Evolutionary conservation across 2,329 filamentous ascomycete genomes (phyloP).

Genomic region (Diaporthe sp.): DNA sequence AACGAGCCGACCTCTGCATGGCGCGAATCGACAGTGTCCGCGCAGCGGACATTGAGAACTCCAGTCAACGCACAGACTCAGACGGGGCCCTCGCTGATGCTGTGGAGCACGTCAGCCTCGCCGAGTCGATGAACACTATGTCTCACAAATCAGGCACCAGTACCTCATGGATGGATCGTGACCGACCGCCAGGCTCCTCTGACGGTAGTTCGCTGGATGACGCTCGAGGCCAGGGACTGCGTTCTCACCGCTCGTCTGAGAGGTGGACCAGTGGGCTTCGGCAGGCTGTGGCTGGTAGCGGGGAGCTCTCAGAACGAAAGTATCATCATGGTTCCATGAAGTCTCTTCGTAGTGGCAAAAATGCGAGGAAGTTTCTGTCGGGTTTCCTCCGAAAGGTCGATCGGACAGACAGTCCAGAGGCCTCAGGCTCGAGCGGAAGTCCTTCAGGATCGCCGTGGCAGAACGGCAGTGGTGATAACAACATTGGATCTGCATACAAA

Average conservation of each 20-base stretch:
- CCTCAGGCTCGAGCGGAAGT: constrained; percentile 29
- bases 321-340: constrained; percentile 28
- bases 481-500: not conserved
- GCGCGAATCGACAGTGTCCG: constrained; percentile 62
- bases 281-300: constrained; percentile 3
- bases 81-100: constrained; percentile 55
- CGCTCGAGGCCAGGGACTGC: constrained; percentile 46
- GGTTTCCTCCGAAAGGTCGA: constrained; percentile 54
- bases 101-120: constrained; percentile 58
- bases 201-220: constrained; percentile 59
- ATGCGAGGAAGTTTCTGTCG: constrained; percentile 57
- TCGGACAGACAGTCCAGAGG: constrained; percentile 46
- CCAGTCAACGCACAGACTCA: constrained; percentile 47
- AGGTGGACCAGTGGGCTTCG: constrained; percentile 30
- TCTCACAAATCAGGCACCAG: constrained; percentile 50
- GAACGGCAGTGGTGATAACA: constrained; percentile 25
- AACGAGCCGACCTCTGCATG: constrained; percentile 64
- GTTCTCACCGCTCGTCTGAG: constrained; percentile 28
- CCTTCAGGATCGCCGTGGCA: constrained; percentile 12
- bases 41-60: constrained; percentile 50
- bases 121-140: constrained; percentile 50
- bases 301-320: constrained; percentile 16
- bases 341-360: constrained; percentile 52
- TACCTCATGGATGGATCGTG: constrained; percentile 51
- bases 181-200: constrained; percentile 62